phyloP scores from a whole-genome alignment of 441 rosid genomes.

The Melastoma candidum region DNA sequence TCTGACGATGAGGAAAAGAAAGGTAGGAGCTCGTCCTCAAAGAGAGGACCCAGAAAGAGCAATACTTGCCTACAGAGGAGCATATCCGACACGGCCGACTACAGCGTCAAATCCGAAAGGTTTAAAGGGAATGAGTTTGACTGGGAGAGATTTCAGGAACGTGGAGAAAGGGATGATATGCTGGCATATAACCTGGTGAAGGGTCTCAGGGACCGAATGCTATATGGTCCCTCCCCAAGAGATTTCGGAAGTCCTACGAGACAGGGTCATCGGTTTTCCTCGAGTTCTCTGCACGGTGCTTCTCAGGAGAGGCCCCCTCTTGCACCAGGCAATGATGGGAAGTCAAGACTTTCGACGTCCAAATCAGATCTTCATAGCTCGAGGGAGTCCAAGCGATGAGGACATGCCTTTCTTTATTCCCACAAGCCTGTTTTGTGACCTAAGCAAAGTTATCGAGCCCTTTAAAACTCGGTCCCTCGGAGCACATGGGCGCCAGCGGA shows the following conservation, averaged over 20 bases:
- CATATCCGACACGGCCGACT: constrained; percentile 76
- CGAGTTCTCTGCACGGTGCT: constrained; percentile 22
- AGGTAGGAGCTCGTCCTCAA: constrained; percentile 61
- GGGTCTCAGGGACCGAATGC: constrained; percentile 55
- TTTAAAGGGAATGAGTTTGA: constrained; percentile 40
- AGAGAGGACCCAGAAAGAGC: constrained; percentile 39
- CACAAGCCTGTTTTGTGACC: too few relatives aligned
- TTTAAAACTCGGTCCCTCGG: too few relatives aligned
- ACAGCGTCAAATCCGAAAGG: constrained; percentile 48
- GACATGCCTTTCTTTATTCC: too few relatives aligned
- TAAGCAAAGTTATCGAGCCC: too few relatives aligned
- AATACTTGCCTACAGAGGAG: constrained; percentile 58
- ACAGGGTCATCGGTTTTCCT: constrained; percentile 20
- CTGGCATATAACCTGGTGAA: constrained; percentile 48
- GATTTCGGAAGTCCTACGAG: constrained; percentile 45
- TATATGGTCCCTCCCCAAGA: constrained; percentile 45
- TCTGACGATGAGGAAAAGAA: constrained; percentile 38
- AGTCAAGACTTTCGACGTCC: constrained; percentile 53
- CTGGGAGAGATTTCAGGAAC: constrained; percentile 42
- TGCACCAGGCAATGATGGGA: constrained; percentile 37
- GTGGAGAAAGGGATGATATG: constrained; percentile 48
- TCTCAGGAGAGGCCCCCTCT: constrained; percentile 51
- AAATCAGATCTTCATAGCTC: constrained; percentile 40
- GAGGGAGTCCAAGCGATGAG: constrained; percentile 66
- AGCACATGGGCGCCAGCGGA: too few relatives aligned